Conservation (phyloP, 2,329 filamentous ascomycete species). For the Daldinia sp. region DNA sequence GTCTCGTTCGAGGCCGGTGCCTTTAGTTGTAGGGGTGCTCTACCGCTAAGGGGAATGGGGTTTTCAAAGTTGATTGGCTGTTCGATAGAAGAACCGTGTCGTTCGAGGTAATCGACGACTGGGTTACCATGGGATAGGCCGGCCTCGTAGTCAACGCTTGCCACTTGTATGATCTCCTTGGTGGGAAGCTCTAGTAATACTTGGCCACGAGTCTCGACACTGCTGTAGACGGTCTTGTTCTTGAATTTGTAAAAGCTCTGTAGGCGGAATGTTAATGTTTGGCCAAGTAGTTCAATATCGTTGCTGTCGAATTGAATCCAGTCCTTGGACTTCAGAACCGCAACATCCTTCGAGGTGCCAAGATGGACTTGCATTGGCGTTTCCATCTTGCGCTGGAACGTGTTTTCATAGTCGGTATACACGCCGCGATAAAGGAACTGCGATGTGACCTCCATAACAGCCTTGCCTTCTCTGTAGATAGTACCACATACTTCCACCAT, state of each 20-base stretch:
- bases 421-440: slow-evolving; percentile 96
- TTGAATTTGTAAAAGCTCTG: slow-evolving; percentile 93
- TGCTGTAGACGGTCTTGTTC: slow-evolving; percentile 91
- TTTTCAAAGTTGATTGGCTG: slow-evolving; percentile 98
- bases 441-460: slow-evolving; percentile 98
- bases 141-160: slow-evolving; percentile 95
- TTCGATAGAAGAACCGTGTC: slow-evolving; percentile 90
- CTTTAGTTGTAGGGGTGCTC: slow-evolving; percentile 85
- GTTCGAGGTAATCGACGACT: slow-evolving; percentile 93
- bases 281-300: slow-evolving; percentile 86
- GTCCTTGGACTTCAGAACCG: slow-evolving; percentile 93
- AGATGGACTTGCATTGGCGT: slow-evolving; percentile 94
- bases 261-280: slow-evolving; percentile 95
- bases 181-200: slow-evolving; percentile 93
- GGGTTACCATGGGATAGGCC: slow-evolving; percentile 94
- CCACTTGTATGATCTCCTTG: slow-evolving; percentile 97
- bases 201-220: slow-evolving; percentile 89
- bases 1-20: slow-evolving; percentile 97
- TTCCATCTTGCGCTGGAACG: slow-evolving; percentile 97
- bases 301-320: slow-evolving; percentile 89
- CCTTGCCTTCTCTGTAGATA: slow-evolving; percentile 80
- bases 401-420: slow-evolving; percentile 96
- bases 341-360: slow-evolving; percentile 87
- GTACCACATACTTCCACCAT: slow-evolving; percentile 99
- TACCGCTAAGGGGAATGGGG: slow-evolving; percentile 92